Conservation (phyloP, 768 basidiomycete genomes). For the Roridomyces roridus region DNA sequence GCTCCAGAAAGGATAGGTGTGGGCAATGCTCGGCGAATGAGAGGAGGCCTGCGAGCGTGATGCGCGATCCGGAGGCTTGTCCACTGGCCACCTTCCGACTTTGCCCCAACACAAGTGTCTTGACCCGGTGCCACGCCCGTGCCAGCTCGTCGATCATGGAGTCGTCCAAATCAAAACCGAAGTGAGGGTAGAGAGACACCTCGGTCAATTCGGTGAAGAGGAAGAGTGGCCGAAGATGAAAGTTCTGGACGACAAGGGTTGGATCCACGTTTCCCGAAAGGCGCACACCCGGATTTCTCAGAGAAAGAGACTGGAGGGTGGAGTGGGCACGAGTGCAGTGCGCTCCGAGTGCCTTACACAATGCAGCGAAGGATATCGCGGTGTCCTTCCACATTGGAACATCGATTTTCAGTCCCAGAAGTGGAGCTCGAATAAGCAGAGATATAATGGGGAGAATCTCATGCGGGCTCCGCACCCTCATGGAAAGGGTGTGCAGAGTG, state of each 20-base stretch:
- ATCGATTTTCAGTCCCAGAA: not conserved
- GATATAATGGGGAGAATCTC: not conserved
- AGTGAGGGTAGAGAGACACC: not conserved
- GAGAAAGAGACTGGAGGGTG: not conserved
- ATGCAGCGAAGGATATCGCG: too few relatives aligned
- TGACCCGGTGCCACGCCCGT: not conserved
- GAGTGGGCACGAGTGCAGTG: too few relatives aligned
- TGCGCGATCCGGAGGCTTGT: not conserved
- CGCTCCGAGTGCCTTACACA: too few relatives aligned
- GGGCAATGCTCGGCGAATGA: not conserved
- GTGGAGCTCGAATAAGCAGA: not conserved
- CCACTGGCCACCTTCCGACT: too few relatives aligned
- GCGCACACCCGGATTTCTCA: not conserved
- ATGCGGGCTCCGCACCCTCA: not conserved
- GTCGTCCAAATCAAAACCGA: slow-evolving; percentile 7
- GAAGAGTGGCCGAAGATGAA: not conserved
- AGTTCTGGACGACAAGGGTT: not conserved
- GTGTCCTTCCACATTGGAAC: too few relatives aligned
- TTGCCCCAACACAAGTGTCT: too few relatives aligned
- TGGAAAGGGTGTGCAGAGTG: not conserved
- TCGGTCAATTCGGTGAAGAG: not conserved
- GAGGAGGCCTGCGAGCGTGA: not conserved
- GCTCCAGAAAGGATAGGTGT: not conserved
- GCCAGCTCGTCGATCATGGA: too few relatives aligned
- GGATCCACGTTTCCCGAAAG: too few relatives aligned